Evolutionary conservation across 75 land plant species (phyloP).

Genomic region (Cunninghamia lanceolata): DNA sequence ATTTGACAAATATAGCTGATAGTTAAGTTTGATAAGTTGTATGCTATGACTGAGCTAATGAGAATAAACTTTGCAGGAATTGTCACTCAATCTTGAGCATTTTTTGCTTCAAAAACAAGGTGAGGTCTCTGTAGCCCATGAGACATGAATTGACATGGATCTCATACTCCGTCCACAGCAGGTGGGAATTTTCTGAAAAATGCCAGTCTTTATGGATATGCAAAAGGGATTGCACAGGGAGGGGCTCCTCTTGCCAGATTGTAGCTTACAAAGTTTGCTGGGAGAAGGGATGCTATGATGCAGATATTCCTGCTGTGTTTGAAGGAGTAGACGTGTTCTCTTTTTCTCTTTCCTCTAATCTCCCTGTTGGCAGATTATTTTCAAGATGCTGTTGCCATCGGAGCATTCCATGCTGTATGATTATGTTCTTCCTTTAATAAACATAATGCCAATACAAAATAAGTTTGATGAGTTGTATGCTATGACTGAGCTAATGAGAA

Average conservation of each 20-base stretch:
- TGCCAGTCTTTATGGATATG: no score
- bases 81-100: neutral
- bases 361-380: no score
- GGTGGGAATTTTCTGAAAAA: no score
- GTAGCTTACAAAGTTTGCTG: constrained; percentile 44
- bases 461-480: no score
- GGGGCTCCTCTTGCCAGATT: constrained; percentile 2
- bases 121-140: neutral
- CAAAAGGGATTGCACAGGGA: constrained; percentile 2
- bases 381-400: neutral
- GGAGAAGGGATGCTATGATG: neutral
- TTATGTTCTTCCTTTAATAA: no score
- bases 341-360: constrained; percentile 14
- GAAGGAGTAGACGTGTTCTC: constrained; percentile 43
- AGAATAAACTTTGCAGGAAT: neutral
- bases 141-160: constrained; percentile 5
- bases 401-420: neutral
- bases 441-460: no score
- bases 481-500: no score
- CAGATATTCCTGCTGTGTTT: constrained; percentile 15
- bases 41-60: no score
- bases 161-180: constrained; percentile 34
- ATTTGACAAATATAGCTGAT: no score
- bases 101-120: neutral
- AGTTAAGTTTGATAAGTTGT: no score